Evolutionary conservation across 2,329 filamentous ascomycete species (phyloP).

Genomic region (Alternaria consortialis): DNA sequence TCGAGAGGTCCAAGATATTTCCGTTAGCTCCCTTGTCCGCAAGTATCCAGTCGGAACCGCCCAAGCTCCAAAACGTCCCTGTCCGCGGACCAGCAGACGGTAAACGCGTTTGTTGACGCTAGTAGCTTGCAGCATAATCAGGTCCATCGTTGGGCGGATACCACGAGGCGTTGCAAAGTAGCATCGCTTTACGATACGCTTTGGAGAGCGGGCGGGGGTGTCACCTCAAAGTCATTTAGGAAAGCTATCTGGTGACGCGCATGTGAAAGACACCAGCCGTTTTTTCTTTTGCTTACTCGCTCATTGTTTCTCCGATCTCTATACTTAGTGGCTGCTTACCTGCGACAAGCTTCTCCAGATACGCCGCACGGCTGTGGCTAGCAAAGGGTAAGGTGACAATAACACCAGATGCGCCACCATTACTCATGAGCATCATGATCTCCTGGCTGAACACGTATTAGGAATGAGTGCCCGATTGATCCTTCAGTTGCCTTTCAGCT

Average conservation of each 20-base stretch:
- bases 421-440: constrained; percentile 37
- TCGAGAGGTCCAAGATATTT: constrained; percentile 9
- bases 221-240: constrained; percentile 18
- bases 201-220: constrained; percentile 17
- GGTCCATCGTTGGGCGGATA: constrained; percentile 17
- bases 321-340: constrained; percentile 16
- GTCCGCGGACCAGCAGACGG: constrained; percentile 6
- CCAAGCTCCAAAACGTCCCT: constrained; percentile 4
- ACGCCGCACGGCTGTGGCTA: constrained; percentile 42
- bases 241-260: constrained; percentile 25
- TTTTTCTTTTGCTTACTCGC: constrained; percentile 25
- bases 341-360: constrained; percentile 46
- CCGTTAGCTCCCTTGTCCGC: constrained; percentile 9
- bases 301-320: constrained; percentile 23
- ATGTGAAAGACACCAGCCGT: constrained; percentile 29
- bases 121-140: constrained; percentile 25
- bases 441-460: constrained; percentile 21
- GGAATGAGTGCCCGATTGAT: constrained; percentile 3
- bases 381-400: constrained; percentile 32
- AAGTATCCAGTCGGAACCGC: neutral
- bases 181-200: constrained; percentile 21
- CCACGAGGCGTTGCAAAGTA: constrained; percentile 27
- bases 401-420: constrained; percentile 38
- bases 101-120: constrained; percentile 11
- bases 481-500: constrained; percentile 17